A percentile compares a stretch with the other conserved stretches of the same genome.
These are phyloP conservation scores for Hypoxylon sp. DNA, from an alignment of 2,329 filamentous ascomycete genomes.

Conservation along the genomic window DNA sequence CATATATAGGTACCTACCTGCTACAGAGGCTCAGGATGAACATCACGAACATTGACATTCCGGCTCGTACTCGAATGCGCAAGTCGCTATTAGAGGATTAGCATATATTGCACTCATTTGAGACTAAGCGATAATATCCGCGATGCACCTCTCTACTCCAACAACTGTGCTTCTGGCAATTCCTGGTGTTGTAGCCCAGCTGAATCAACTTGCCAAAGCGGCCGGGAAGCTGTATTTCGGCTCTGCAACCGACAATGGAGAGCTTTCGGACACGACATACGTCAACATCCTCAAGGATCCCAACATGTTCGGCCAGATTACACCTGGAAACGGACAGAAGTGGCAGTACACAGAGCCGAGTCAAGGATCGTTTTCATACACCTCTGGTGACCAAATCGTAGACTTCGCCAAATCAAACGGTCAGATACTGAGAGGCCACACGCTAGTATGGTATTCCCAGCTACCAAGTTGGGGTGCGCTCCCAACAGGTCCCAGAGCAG, in stretches of 20 bases:
- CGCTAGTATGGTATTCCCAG: conserved; percentile 53
- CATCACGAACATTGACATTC: background rate
- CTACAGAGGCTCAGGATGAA: background rate
- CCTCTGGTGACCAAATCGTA: conserved; percentile 68
- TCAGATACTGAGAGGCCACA: conserved; percentile 74
- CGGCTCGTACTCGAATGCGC: background rate
- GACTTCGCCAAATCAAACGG: conserved; percentile 64
- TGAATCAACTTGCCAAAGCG: conserved; percentile 68
- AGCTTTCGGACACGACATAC: conserved; percentile 69
- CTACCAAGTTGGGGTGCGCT: conserved; percentile 38
- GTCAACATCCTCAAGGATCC: conserved; percentile 67
- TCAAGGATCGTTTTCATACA: conserved; percentile 71
- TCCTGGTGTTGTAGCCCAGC: conserved; percentile 52
- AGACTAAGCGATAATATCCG: background rate
- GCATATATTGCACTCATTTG: background rate
- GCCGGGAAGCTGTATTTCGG: conserved; percentile 75
- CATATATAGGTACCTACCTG: background rate
- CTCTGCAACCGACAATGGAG: conserved; percentile 73
- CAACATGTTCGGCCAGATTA: conserved; percentile 75
- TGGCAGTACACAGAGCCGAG: conserved; percentile 75
- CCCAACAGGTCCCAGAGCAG: background rate
- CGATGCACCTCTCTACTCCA: conserved; percentile 18
- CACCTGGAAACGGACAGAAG: conserved; percentile 74
- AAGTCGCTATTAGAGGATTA: background rate
- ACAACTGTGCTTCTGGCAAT: conserved; percentile 36